Base-by-base conservation (phyloP, 257 asterid species). In the Ophiorrhiza pumila region DNA sequence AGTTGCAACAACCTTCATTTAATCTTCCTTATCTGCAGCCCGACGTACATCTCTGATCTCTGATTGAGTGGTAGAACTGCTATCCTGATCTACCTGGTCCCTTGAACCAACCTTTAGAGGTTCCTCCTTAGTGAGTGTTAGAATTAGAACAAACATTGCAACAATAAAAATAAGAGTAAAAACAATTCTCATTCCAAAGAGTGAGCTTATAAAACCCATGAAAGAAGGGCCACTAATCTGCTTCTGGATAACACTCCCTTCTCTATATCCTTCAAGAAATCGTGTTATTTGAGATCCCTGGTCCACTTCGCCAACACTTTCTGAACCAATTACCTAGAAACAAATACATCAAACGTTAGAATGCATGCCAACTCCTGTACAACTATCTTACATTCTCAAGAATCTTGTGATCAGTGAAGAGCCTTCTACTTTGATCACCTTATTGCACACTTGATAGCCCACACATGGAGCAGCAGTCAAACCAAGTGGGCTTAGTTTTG, bases 261-360 rank as follows among this genome's bases (percentile, higher is more conserved):
- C 90, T 80, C 88, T 85, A 65, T 88, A 92, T 42, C 95, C 89
- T 81, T 87, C 83, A 37, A 90, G 86, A 72, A 92, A 92, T 76
- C 69, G 86, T 3, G 93, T 87, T 66, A 90, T 77, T 69, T 82
- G 88, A 69, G 83, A 71, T 61, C 90, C 84, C 57, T 80, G 80
- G 73, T 92, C 91, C 46, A 85, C 82, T 79, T 85, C 96, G 14
- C 83, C 88, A 42, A 85, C 76, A 77, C 83, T 83, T 65, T 92
- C 98, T 25, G 87, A 87, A 69, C 95, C 96, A 7, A 76, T 76
- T 47, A 92, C 98, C 97, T 92, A 35, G 56, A 27, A 31, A 22
- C 23, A 18, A 53, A 18, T 50, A 34, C n/a, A 35, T 22, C 52
- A 18, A 35, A 37, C 12, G 32, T 50, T 17, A 50, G 14, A 29